Evolutionary conservation across 192 early-diverging fungal genomes (phyloP), one percentile per base, ranked within the genome.

Genomic region (Backusella luteola): DNA sequence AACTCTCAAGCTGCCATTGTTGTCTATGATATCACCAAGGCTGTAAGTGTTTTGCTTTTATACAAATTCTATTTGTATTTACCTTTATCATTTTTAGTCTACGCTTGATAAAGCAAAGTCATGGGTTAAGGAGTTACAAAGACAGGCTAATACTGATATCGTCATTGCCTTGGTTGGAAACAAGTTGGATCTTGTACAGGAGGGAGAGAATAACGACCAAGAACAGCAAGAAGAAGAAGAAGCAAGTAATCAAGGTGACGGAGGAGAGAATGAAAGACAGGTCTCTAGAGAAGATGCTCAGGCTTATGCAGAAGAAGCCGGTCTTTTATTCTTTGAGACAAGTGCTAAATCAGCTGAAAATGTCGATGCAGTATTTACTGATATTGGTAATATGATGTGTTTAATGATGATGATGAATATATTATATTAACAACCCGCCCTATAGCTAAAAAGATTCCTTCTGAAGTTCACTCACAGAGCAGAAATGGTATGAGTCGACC

Each of bases 111-210:
- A 94, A 81, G 98, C 97, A 66, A 97, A 97, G 84, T 91, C 95
- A 41, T 99, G 98, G 98, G 95, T 98, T 17, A 97, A 97, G 81
- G 98, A 99, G 83, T 90, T 99, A 35, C 95, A 98, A 86, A 93
- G 96, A 71, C 98, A 99, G 83, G 98, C 97, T 19, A 96, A 94
- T 84, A 95, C 95, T 35, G 95, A 95, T 86, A 96, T 98, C 84
- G 96, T 98, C 46, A 98, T 99, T 89, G 95, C 95, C 26, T 87
- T 99, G 67, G 95, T 96, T 34, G 98, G 98, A 63, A 99, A 99
- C 88, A 99, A 99, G 85, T 86, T 96, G 42, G 98, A 99, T 84
- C 80, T 99, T 21, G 79, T 80, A 36, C 83, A 82, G 42, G 56
- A 63, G 12, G 23, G 26, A 63, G 56, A 29, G 7, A 63, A 70